These are phyloP conservation scores for Populus hybrid DNA, from an alignment of 441 rosid genomes.

Conservation along the genomic window DNA sequence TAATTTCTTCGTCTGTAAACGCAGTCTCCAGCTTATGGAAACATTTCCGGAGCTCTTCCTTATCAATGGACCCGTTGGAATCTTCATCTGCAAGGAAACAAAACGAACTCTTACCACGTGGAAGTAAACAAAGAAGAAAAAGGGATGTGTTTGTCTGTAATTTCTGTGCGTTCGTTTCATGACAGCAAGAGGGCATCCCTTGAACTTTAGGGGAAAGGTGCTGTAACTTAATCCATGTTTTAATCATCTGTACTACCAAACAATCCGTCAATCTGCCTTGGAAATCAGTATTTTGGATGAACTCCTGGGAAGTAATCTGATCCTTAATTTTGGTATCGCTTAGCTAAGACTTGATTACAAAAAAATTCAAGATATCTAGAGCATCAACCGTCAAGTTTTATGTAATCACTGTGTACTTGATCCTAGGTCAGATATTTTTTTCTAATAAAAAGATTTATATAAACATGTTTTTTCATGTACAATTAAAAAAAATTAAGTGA, in stretches of 20 bases:
- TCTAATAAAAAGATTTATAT: no score
- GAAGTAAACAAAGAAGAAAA: background rate
- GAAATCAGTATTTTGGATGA: background rate
- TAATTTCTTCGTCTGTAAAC: conserved; percentile 74
- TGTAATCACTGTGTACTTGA: no score
- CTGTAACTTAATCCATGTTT: no score
- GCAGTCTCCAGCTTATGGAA: conserved; percentile 64
- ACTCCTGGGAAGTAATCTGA: background rate
- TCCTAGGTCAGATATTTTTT: no score
- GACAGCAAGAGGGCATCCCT: background rate
- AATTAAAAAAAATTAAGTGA: no score
- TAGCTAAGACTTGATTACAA: background rate
- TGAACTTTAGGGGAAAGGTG: no score
- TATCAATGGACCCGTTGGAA: conserved; percentile 74
- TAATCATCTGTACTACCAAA: background rate
- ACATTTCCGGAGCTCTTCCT: conserved; percentile 70
- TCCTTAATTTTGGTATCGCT: background rate
- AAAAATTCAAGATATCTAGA: background rate
- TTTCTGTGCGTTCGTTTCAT: background rate
- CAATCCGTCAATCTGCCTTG: background rate
- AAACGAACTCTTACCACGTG: background rate
- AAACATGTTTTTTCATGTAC: no score
- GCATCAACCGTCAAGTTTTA: background rate
- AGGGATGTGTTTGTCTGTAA: background rate
- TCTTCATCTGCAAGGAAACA: conserved; percentile 60